Evolutionary conservation across 2,329 filamentous ascomycete genomes (phyloP).

Genomic region (Ilyonectria sp.): DNA sequence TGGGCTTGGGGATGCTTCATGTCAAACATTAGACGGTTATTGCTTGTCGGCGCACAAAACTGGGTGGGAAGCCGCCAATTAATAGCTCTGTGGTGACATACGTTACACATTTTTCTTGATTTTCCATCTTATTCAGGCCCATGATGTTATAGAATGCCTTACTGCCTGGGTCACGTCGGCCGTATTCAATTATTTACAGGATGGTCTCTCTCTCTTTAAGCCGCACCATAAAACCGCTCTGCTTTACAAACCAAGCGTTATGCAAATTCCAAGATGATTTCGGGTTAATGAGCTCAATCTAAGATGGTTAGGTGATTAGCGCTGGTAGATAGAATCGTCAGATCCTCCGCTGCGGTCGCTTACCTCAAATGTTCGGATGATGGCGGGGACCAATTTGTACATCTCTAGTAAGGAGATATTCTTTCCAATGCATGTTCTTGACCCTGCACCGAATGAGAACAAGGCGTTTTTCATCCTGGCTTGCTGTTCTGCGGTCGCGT

Average conservation of each 20-base stretch:
- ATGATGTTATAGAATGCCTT: neutral
- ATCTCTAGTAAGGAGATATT: constrained; percentile 74
- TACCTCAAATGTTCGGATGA: constrained; percentile 29
- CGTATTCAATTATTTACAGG: neutral
- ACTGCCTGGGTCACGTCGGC: too few relatives aligned
- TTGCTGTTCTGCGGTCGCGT: constrained; percentile 59
- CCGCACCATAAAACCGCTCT: constrained; percentile 18
- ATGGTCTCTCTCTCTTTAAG: constrained; percentile 22
- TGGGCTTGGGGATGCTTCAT: too few relatives aligned
- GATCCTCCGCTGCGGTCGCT: neutral
- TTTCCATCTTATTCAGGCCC: too few relatives aligned
- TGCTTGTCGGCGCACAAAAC: too few relatives aligned
- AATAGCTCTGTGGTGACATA: too few relatives aligned
- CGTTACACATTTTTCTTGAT: too few relatives aligned
- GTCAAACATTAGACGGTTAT: too few relatives aligned
- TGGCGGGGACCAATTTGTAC: constrained; percentile 71
- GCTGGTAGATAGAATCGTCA: neutral
- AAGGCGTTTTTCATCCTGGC: constrained; percentile 35
- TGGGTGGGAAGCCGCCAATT: too few relatives aligned
- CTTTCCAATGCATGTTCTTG: constrained; percentile 78
- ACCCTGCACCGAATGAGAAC: constrained; percentile 77
- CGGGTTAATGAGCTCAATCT: constrained; percentile 69
- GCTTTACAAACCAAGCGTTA: constrained; percentile 32
- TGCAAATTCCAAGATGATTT: constrained; percentile 13
- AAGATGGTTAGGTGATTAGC: neutral